Base-by-base conservation (phyloP, 2,329 filamentous ascomycete genomes). In the Aureobasidium sp. region DNA sequence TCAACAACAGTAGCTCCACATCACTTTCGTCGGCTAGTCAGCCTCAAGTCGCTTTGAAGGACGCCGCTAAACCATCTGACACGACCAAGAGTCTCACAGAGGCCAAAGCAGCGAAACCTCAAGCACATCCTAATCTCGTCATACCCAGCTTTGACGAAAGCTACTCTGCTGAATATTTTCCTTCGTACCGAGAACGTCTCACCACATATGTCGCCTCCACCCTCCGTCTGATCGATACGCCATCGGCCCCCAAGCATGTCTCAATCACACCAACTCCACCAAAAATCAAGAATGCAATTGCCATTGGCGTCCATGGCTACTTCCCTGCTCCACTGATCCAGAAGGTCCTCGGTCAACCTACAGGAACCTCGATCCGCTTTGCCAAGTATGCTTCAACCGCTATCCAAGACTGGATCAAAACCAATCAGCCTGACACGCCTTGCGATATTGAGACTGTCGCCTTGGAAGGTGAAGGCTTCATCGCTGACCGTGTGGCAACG, bases 401-500 rank as follows among this genome's bases (percentile, higher is more conserved):
- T 1, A 93, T 99, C 67, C 84, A 87, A 62, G 82, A 87, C 63
- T 99, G 92, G 90, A 85, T 90, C 0, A 85, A 90, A 59, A 79
- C 79, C 13, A 84, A 73, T 48, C 72, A 74, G 45, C 72, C 72
- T 10, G 67, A 90, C 65, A 91, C 87, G 63, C 77, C 81, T 2
- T 88, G 91, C 65, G 88, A 95, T 67, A 90, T 99, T 61, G 91
- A 97, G 70, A 97, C 95, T 71, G 89, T 97, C 15, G 91, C 93
- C 0, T 81, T 99, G 0, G 94, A 99, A 75, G 93, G 93, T 27
- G 94, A 99, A 75, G 94, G 94, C 29, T 91, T 90, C 72, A 94
- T 99, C 50, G 83, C 83, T 3, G 92, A 97, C 65, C 84, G 94
- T 7, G 91, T 97, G 1, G 89, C 95, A 63, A 89, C 95, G 42